phyloP scores from a whole-genome alignment of 495 filamentous ascomycete genomes.

The Neurospora terricola region DNA sequence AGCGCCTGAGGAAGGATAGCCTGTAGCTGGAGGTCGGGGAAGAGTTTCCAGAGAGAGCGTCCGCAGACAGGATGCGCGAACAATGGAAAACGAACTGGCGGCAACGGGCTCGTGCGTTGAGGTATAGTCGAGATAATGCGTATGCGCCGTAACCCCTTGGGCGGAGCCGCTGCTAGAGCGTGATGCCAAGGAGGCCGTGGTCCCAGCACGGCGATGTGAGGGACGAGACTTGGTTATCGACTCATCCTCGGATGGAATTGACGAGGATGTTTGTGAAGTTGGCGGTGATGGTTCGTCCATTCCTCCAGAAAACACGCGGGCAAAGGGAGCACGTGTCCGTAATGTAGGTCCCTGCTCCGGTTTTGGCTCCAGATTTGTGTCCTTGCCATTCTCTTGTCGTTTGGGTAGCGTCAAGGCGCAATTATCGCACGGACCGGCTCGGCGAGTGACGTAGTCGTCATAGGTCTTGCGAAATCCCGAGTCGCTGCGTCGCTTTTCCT shows the following conservation, averaged over 20 bases:
- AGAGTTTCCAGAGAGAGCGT: constrained; percentile 79
- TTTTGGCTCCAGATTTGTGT: constrained; percentile 4
- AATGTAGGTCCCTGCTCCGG: constrained; percentile 30
- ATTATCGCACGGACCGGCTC: constrained; percentile 48
- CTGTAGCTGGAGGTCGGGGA: constrained; percentile 48
- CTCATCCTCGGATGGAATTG: constrained; percentile 37
- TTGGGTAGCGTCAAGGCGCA: constrained; percentile 52
- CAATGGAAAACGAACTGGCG: constrained; percentile 68
- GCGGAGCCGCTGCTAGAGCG: constrained; percentile 37
- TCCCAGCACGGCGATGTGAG: constrained; percentile 22
- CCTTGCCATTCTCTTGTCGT: constrained; percentile 30
- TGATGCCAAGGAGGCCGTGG: constrained; percentile 22
- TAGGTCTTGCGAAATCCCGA: constrained; percentile 43
- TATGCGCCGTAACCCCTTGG: constrained; percentile 51
- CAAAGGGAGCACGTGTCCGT: constrained; percentile 38
- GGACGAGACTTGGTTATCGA: constrained; percentile 7
- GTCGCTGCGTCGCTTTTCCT: constrained; percentile 30
- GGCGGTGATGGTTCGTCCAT: constrained; percentile 29
- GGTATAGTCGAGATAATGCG: constrained; percentile 76
- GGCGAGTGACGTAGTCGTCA: constrained; percentile 45
- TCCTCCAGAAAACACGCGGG: constrained; percentile 32
- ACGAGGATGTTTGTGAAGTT: constrained; percentile 34
- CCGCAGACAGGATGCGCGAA: constrained; percentile 77
- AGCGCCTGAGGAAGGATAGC: constrained; percentile 10
- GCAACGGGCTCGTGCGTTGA: constrained; percentile 71